A percentile compares a stretch with the other conserved stretches of the same genome.
phyloP scores from a whole-genome alignment of 2,329 filamentous ascomycete species.

The Geoglossum cookeanum region DNA sequence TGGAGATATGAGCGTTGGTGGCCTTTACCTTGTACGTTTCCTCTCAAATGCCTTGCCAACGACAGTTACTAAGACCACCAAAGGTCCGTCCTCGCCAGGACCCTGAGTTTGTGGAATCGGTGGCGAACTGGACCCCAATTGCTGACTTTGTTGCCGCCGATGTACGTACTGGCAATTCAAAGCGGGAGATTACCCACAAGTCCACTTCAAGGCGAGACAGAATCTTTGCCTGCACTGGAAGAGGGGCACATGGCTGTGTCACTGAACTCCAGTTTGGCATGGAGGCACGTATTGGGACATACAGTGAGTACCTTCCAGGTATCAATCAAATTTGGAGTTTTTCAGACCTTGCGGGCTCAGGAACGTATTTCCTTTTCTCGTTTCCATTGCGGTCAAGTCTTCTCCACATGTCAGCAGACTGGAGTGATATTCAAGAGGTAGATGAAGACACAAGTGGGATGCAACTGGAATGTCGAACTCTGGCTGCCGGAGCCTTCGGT shows the following conservation, averaged over 20 bases:
- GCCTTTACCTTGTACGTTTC: conserved; percentile 47
- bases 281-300: conserved; percentile 41
- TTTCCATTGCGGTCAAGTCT: conserved; percentile 24
- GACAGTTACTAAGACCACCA: conserved; percentile 12
- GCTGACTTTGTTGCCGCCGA: conserved; percentile 21
- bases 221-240: conserved; percentile 48
- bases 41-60: background rate
- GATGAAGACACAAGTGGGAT: conserved; percentile 22
- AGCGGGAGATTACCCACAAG: conserved; percentile 12
- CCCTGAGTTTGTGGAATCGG: conserved; percentile 34
- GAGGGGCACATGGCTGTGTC: conserved; percentile 41
- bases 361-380: conserved; percentile 13
- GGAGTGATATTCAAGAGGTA: conserved; percentile 20
- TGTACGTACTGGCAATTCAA: conserved; percentile 12
- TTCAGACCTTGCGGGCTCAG: conserved; percentile 16
- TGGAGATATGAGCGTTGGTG: conserved; percentile 60
- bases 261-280: conserved; percentile 52
- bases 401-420: conserved; percentile 21
- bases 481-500: conserved; percentile 23
- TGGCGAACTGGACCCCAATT: conserved; percentile 45
- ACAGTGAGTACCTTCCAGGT: conserved; percentile 20
- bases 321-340: conserved; percentile 26
- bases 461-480: conserved; percentile 23
- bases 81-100: conserved; percentile 36
- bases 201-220: conserved; percentile 27